Conservation (phyloP, 116 monocot genomes). For the Papilionanthe hybrid region DNA sequence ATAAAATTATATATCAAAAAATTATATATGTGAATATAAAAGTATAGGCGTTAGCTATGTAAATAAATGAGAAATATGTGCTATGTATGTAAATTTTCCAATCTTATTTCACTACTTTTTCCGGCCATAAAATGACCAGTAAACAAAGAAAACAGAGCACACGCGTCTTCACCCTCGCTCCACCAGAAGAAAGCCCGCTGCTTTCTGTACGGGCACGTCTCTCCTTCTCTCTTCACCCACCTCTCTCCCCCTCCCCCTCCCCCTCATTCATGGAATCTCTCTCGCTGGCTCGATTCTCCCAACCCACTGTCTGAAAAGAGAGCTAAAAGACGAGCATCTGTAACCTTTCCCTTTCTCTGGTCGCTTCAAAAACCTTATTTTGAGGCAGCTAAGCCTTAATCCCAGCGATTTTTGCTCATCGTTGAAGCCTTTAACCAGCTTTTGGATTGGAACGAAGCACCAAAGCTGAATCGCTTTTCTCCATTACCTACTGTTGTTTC, state of each 20-base stretch:
- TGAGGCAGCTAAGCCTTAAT: not conserved
- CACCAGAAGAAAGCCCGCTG: not conserved
- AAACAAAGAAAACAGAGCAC: not conserved
- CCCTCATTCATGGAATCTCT: not conserved
- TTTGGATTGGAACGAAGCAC: constrained; percentile 6
- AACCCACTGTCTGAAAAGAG: not conserved
- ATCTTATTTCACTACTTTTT: not conserved
- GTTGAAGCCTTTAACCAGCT: not conserved
- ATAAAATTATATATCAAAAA: too few species aligned
- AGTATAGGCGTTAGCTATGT: too few species aligned
- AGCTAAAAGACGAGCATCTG: not conserved
- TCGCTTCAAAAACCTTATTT: not conserved
- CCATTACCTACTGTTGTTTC: constrained; percentile 5
- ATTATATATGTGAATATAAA: too few species aligned
- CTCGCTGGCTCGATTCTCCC: not conserved
- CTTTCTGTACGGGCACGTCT: constrained; percentile 13
- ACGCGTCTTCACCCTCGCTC: constrained; percentile 4
- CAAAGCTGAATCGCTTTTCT: constrained; percentile 15
- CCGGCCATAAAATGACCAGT: not conserved
- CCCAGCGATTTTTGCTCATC: not conserved
- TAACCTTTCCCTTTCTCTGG: not conserved
- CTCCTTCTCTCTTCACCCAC: not conserved
- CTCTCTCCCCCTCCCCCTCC: not conserved
- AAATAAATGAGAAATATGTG: too few species aligned
- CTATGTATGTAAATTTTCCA: too few species aligned